Percentiles rank a stretch among this genome's conserved stretches.
Conservation (phyloP, 805 yeast species). For the Myxozyma neglecta region DNA sequence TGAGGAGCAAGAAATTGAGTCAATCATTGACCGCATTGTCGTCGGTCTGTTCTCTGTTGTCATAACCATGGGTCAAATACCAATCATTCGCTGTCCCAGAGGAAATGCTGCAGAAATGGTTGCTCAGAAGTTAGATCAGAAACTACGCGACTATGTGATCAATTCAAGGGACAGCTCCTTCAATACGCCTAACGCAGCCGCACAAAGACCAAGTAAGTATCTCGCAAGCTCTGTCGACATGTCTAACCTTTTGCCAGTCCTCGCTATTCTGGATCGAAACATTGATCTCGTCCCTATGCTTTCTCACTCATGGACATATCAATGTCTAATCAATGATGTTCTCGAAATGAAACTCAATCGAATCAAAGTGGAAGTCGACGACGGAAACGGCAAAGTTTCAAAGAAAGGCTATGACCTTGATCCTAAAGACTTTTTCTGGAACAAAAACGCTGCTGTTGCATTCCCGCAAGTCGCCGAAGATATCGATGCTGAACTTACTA, state of each 20-base stretch:
- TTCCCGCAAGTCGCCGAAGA: conserved; percentile 99
- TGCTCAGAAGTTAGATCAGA: conserved; percentile 80
- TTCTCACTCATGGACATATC: conserved; percentile 96
- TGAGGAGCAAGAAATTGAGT: conserved; percentile 71
- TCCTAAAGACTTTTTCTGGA: conserved; percentile 93
- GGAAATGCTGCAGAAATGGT: conserved; percentile 96
- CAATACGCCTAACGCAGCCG: conserved; percentile 11
- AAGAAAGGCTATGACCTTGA: conserved; percentile 78
- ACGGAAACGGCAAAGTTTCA: conserved; percentile 37
- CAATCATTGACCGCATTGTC: conserved; percentile 67
- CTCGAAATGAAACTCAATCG: conserved; percentile 81
- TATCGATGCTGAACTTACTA: conserved; percentile 78
- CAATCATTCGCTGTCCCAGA: conserved; percentile 84
- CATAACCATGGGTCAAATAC: conserved; percentile 52
- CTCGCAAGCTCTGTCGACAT: too few species aligned
- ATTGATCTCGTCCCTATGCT: conserved; percentile 91
- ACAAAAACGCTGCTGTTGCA: conserved; percentile 75
- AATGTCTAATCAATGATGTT: conserved; percentile 92
- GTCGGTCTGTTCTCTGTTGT: conserved; percentile 78
- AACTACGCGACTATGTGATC: conserved; percentile 79
- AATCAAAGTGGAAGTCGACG: conserved; percentile 54
- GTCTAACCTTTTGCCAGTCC: conserved; percentile 48
- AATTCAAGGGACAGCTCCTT: conserved; percentile 51
- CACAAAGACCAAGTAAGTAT: conserved; percentile 19
- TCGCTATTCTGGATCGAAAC: conserved; percentile 82